These are phyloP conservation scores for Amauroascus niger DNA, from an alignment of 2,329 filamentous ascomycete species.

Conservation along the genomic window DNA sequence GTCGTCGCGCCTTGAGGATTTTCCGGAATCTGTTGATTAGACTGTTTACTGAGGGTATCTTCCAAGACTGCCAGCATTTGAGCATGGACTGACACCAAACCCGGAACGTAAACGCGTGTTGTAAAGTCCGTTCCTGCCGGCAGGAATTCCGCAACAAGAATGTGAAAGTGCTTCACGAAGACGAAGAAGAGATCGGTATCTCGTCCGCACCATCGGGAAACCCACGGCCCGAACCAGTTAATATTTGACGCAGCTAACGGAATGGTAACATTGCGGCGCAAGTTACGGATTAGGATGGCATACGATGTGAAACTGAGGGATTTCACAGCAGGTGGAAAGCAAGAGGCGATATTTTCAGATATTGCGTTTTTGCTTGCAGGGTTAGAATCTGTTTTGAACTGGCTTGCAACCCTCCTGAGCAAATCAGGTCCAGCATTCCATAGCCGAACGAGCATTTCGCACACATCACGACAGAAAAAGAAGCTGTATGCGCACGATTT, in stretches of 20 bases:
- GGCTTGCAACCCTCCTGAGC: slow-evolving; percentile 61
- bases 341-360: slow-evolving; percentile 55
- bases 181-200: slow-evolving; percentile 88
- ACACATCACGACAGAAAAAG: slow-evolving; percentile 80
- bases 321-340: slow-evolving; percentile 60
- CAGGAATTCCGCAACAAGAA: slow-evolving; percentile 65
- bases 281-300: slow-evolving; percentile 46
- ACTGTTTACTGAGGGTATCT: slow-evolving; percentile 70
- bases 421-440: slow-evolving; percentile 64
- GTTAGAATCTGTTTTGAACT: slow-evolving; percentile 54
- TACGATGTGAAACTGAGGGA: slow-evolving; percentile 55
- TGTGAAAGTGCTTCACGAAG: slow-evolving; percentile 79
- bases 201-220: slow-evolving; percentile 72
- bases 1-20: slow-evolving; percentile 41
- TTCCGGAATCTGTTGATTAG: slow-evolving; percentile 37
- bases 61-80: slow-evolving; percentile 73
- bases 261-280: slow-evolving; percentile 56
- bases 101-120: slow-evolving; percentile 60
- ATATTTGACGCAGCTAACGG: slow-evolving; percentile 62
- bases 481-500: slow-evolving; percentile 89
- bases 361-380: slow-evolving; percentile 36
- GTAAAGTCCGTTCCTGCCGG: slow-evolving; percentile 45
- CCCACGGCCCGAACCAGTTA: slow-evolving; percentile 78
- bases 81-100: slow-evolving; percentile 68
- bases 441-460: slow-evolving; percentile 70